phyloP scores from a whole-genome alignment of 208 protist species.

The Wallacemonas collosoma region DNA sequence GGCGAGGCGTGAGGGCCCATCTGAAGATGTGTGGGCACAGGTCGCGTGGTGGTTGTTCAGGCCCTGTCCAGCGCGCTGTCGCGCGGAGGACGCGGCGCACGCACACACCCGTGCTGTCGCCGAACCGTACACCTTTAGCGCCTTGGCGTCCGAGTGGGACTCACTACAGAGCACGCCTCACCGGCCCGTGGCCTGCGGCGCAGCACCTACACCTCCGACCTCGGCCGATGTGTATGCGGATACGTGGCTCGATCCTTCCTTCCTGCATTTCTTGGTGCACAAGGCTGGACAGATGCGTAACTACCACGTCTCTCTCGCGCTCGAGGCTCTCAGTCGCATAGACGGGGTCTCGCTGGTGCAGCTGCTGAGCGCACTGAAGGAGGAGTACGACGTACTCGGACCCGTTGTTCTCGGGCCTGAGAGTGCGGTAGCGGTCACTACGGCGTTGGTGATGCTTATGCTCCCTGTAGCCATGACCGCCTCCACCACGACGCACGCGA shows the following conservation, averaged over 20 bases:
- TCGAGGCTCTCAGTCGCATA: slow-evolving; percentile 49
- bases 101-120: not conserved
- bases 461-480: slow-evolving; percentile 8
- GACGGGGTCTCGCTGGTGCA: slow-evolving; percentile 21
- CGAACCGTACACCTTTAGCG: not conserved
- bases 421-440: slow-evolving; percentile 47
- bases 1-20: not conserved
- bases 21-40: not conserved
- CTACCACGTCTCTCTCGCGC: slow-evolving; percentile 69
- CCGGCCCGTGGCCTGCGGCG: not conserved
- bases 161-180: not conserved
- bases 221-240: not conserved
- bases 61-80: not conserved
- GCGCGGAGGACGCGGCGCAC: not conserved
- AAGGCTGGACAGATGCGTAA: slow-evolving; percentile 42
- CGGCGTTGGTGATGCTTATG: slow-evolving; percentile 40
- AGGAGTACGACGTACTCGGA: slow-evolving; percentile 17
- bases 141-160: not conserved
- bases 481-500: not conserved
- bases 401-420: slow-evolving; percentile 53
- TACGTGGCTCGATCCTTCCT: not conserved
- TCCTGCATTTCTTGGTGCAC: not conserved
- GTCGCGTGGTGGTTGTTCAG: slow-evolving; percentile 14
- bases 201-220: not conserved
- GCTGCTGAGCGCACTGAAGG: slow-evolving; percentile 25